A percentile compares a stretch with the other conserved stretches of the same genome.
These are phyloP conservation scores for Tilletiaria anomala DNA, from an alignment of 1,284 basidiomycete genomes.

Conservation along the genomic window DNA sequence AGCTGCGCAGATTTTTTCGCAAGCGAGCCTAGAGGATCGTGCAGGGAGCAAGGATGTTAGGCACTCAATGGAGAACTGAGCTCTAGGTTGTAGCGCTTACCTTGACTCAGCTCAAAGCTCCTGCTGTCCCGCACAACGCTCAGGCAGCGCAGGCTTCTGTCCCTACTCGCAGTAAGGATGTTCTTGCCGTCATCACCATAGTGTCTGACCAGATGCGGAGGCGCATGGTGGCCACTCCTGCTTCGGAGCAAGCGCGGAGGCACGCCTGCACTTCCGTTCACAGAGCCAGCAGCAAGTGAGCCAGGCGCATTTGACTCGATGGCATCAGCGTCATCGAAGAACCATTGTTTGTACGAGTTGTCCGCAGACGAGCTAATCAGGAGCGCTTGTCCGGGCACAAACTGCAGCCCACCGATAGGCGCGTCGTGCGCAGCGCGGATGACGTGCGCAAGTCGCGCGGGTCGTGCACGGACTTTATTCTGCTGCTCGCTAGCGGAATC, in stretches of 20 bases:
- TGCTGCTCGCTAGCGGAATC: neutral
- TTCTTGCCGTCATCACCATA: conserved; percentile 95
- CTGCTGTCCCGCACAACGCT: conserved; percentile 56
- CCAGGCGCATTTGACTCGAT: conserved; percentile 43
- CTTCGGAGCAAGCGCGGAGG: conserved; percentile 62
- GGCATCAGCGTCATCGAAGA: conserved; percentile 72
- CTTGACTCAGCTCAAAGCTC: conserved; percentile 79
- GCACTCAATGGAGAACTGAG: neutral
- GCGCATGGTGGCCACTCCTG: conserved; percentile 77
- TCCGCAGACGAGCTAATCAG: conserved; percentile 28
- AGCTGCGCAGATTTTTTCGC: conserved; percentile 64
- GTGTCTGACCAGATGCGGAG: conserved; percentile 81
- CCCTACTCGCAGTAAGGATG: conserved; percentile 49
- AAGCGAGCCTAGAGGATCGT: conserved; percentile 39
- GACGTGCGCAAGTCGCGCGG: conserved; percentile 21
- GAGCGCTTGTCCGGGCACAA: conserved; percentile 24
- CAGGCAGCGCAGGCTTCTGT: conserved; percentile 74
- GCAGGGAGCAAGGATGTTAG: conserved; percentile 11
- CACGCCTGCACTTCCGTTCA: neutral
- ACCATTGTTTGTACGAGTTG: conserved; percentile 58
- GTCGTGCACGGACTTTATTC: too few relatives aligned
- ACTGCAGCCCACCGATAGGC: conserved; percentile 24
- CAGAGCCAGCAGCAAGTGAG: neutral
- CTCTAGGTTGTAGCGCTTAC: conserved; percentile 42
- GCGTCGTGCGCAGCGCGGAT: conserved; percentile 30